A percentile compares a stretch with the other conserved stretches of the same genome.
Conservation (phyloP, 1,284 basidiomycete genomes). For the Mycena citricolor region DNA sequence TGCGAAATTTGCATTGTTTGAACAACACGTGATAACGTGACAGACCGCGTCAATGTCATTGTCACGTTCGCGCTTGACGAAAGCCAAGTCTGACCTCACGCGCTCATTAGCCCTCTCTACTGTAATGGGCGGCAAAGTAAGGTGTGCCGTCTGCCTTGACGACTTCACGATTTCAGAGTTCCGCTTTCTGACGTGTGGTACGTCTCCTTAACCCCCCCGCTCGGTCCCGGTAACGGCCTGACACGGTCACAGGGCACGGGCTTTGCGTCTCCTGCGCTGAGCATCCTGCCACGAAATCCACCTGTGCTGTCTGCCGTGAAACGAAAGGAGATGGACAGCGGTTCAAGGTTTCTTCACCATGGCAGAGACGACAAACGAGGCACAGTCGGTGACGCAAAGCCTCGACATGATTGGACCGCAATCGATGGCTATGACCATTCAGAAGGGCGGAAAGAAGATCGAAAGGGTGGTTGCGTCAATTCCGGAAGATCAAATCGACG, state of each 20-base stretch:
- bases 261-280: slow-evolving; percentile 18
- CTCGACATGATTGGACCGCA: slow-evolving; percentile 11
- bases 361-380: slow-evolving; percentile 11
- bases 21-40: neutral
- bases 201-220: neutral
- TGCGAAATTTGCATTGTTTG: neutral
- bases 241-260: slow-evolving; percentile 16
- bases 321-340: slow-evolving; percentile 14
- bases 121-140: slow-evolving; percentile 14
- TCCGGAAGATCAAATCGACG: too few relatives aligned
- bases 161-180: slow-evolving; percentile 10
- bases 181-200: slow-evolving; percentile 19
- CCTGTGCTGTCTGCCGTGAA: slow-evolving; percentile 18
- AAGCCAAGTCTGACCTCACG: neutral
- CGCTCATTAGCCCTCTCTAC: too few relatives aligned
- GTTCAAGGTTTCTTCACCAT: slow-evolving; percentile 17
- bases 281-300: slow-evolving; percentile 6
- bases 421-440: slow-evolving; percentile 13
- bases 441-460: slow-evolving; percentile 21
- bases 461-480: too few relatives aligned
- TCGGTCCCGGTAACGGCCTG: neutral
- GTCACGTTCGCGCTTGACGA: neutral
- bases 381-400: slow-evolving; percentile 9
- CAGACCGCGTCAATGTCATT: neutral
- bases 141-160: slow-evolving; percentile 20